Evolutionary conservation across 2,329 filamentous ascomycete genomes (phyloP), one percentile per base, ranked within the genome.

Genomic region (Monosporascus sp.): DNA sequence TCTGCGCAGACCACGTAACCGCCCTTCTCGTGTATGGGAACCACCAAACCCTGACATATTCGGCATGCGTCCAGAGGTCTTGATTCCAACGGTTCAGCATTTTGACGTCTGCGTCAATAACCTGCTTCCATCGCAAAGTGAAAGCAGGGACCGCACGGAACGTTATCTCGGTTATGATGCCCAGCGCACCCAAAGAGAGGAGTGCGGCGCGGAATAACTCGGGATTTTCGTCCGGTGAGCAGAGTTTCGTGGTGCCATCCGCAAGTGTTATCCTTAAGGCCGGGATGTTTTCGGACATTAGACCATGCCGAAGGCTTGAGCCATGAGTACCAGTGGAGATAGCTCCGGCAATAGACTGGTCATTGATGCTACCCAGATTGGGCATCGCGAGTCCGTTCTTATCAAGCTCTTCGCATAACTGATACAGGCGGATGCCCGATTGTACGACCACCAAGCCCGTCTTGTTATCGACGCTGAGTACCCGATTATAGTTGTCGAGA

Each of bases 11-110:
- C 94, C 94, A 99, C 46, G 95, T 82, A 48, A 97, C 89, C 0
- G 90, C 90, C 46, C 90, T 83, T 52, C 90, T 83, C 67, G 89
- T 90, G 73, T 97, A 96, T 0, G 94, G 94, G 67, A 96, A 86
- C 94, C 94, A 99, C 93, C 94, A 99, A 27, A 97, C 90, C 27
- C 94, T 82, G 25, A 95, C 90, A 66, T 93, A 99, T 70, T 97
- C 91, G 56, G 86, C 83, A 56, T 85, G 81, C 1, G 83, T 89
- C 93, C 94, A 97, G 15, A 97, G 77, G 36, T 80, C 80, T 7
- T 74, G 77, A 18, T 85, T 72, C 90, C 94, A 97, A 7, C 81
- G 77, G 11, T 78, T 74, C 48, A 96, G 77, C 57, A 96, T 80
- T 46, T 82, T 78, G 45, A 75, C 67, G 56, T 97, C 86, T 1